Evolutionary conservation across 306 rosid species (phyloP), one percentile per base, ranked within the genome.

Genomic region (Trifolium repens): DNA sequence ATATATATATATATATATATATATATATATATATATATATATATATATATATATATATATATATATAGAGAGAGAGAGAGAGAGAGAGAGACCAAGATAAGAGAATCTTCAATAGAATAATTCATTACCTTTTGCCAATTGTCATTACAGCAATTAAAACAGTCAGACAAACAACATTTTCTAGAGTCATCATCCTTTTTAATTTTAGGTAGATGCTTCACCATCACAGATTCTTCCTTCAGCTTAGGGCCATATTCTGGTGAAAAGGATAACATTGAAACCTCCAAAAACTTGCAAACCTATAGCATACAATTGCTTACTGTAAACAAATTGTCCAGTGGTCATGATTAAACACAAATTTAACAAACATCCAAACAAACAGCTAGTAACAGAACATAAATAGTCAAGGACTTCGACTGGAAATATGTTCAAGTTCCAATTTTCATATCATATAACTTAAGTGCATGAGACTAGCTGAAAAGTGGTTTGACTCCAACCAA

Each of bases 251-350:
- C 99, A 78, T 92, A 96, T 83, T 96, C 99, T 5, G 98, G 90
- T 68, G 87, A 89, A 87, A 96, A 96, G 79, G 99, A 96, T 80
- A 96, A 80, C 83, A 77, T 89, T 5, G 99, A 96, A 37, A 92
- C 98, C 91, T 96, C 99, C 92, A 96, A 85, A 77, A 96, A 96
- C 93, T 85, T 92, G 93, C 98, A 96, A 71, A 96, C 99, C 99
- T 96, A 79, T 67, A 83, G 66, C 66, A 77, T 68, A 54, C 64
- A 67, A 61, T 78, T 46, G 50, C 67, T 52, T 53, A 83, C 49
- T 52, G 77, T 73, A 84, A 84, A 64, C 30, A 54, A 69, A 32
- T 44, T 69, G 35, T 58, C 43, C n/a, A 78, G 66, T 19, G 47
- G 66, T 39, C 67, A 76, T 61, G 64, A 66, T 40, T 49, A 67